Conservation (phyloP, 192 early-diverging fungal species). For the Martensiomyces pterosporus region DNA sequence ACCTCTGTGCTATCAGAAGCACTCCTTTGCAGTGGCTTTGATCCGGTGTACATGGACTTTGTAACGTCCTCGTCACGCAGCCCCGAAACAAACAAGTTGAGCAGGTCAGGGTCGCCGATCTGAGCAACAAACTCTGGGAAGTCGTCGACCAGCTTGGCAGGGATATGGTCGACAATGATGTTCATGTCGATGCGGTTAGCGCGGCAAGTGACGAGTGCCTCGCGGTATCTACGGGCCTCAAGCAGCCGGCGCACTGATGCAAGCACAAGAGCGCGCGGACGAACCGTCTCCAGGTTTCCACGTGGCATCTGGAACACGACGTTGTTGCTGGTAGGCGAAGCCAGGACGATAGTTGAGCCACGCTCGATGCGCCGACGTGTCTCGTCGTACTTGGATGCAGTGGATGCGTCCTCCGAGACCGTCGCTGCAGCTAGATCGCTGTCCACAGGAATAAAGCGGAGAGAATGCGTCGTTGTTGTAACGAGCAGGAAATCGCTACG, state of each 20-base stretch:
- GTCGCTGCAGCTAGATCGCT: slow-evolving; percentile 9
- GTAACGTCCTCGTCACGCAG: slow-evolving; percentile 83
- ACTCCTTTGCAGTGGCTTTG: too few species aligned
- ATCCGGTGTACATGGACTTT: slow-evolving; percentile 68
- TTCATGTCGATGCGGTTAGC: slow-evolving; percentile 94
- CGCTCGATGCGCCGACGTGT: slow-evolving; percentile 78
- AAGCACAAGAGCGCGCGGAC: slow-evolving; percentile 85
- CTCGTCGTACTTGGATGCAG: slow-evolving; percentile 24
- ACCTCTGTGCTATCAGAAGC: not conserved
- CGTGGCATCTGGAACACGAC: slow-evolving; percentile 82
- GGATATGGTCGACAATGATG: slow-evolving; percentile 77
- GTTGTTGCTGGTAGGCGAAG: slow-evolving; percentile 62
- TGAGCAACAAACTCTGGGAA: slow-evolving; percentile 70
- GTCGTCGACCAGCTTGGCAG: slow-evolving; percentile 63
- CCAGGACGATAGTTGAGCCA: slow-evolving; percentile 81
- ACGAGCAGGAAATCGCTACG: slow-evolving; percentile 78
- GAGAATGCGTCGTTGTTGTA: slow-evolving; percentile 78
- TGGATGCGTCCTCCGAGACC: not conserved
- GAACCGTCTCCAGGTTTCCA: slow-evolving; percentile 92
- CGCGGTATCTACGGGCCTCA: slow-evolving; percentile 62
- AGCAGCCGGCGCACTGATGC: slow-evolving; percentile 62
- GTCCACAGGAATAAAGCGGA: slow-evolving; percentile 65
- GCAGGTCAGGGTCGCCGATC: slow-evolving; percentile 74
- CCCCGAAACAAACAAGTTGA: slow-evolving; percentile 86
- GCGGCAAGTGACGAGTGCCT: slow-evolving; percentile 79